phyloP scores from a whole-genome alignment of 2,329 filamentous ascomycete genomes.

The Fusarium dimerum region DNA sequence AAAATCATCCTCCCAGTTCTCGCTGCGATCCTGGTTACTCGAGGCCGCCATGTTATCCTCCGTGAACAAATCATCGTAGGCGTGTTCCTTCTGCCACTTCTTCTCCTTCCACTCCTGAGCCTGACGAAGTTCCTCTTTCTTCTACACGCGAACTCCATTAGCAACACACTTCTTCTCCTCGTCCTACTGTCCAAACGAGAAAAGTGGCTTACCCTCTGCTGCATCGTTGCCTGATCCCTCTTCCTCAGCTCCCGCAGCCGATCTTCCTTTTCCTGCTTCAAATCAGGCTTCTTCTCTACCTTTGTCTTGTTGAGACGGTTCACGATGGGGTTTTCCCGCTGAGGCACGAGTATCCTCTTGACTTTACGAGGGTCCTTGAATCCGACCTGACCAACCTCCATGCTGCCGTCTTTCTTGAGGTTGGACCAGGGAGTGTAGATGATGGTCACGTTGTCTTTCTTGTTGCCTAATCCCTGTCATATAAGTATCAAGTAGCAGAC shows the following conservation, averaged over 20 bases:
- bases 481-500: not conserved
- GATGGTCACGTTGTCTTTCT: slow-evolving; percentile 95
- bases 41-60: slow-evolving; percentile 76
- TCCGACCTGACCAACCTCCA: slow-evolving; percentile 92
- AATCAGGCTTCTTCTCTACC: slow-evolving; percentile 82
- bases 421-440: slow-evolving; percentile 99
- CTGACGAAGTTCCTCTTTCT: slow-evolving; percentile 73
- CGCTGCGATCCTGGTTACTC: slow-evolving; percentile 83
- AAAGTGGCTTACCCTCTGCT: slow-evolving; percentile 56
- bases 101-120: slow-evolving; percentile 82
- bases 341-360: slow-evolving; percentile 75
- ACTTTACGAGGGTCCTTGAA: slow-evolving; percentile 90
- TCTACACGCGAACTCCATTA: slow-evolving; percentile 44
- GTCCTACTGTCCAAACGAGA: not conserved
- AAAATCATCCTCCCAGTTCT: slow-evolving; percentile 87
- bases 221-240: slow-evolving; percentile 64
- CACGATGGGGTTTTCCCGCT: slow-evolving; percentile 85
- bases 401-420: slow-evolving; percentile 90
- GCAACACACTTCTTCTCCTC: not conserved
- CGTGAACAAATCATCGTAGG: slow-evolving; percentile 88
- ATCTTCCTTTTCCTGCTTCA: slow-evolving; percentile 80
- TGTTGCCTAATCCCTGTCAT: slow-evolving; percentile 67
- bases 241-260: slow-evolving; percentile 70
- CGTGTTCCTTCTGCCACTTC: slow-evolving; percentile 96
- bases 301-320: slow-evolving; percentile 99